Base-by-base conservation (phyloP, 1,139 yeast species). In the Blastobotrys persicus region DNA sequence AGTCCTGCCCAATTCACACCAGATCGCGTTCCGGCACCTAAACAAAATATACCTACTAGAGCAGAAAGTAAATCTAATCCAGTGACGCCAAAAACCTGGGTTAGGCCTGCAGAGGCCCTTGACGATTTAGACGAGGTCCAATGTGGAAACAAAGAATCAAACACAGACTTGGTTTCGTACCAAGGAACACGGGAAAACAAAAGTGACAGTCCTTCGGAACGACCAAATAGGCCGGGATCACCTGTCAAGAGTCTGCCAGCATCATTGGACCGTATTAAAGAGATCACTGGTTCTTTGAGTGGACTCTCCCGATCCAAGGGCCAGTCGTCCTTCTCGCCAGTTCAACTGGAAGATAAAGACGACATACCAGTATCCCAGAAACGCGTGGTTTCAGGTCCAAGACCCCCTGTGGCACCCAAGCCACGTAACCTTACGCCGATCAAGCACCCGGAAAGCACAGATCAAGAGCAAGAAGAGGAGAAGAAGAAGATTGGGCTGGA, bases 371-470 rank as follows among this genome's bases (percentile, higher is more conserved):
- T 12, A 20, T 33, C 49, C n/a, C 42, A 44, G 28, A 33, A 45
- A 37, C 44, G 49, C 16, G 43, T 46, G 4, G 46, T 35, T 4
- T 46, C 49, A 1, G 49, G 49, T 12, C 47, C 52, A 2, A 49
- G 53, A 31, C 57, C 56, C n/a, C 33, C 46, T 3, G 42, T 50
- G 3, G 44, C 51, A 17, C 53, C 56, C 9, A 55, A 56, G 40
- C 59, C 59, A 1, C 31, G 49, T 13, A 42, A 33, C 14, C 41
- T 54, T 5, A 44, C 57, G 2, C 40, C 47, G 17, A 35, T 26
- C 6, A 45, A 45, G 11, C 44, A 31, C 1, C 42, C 40, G 14
- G 33, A 39, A 11, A 42, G 40, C 12, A 23, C 17, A 12, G 46
- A 43, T 16, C 35, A 39, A 19, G 43, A 38, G 20, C 44, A 47